Evolutionary conservation across 176 grass and related monocot genomes (phyloP).

Genomic region (Musa beccarii): DNA sequence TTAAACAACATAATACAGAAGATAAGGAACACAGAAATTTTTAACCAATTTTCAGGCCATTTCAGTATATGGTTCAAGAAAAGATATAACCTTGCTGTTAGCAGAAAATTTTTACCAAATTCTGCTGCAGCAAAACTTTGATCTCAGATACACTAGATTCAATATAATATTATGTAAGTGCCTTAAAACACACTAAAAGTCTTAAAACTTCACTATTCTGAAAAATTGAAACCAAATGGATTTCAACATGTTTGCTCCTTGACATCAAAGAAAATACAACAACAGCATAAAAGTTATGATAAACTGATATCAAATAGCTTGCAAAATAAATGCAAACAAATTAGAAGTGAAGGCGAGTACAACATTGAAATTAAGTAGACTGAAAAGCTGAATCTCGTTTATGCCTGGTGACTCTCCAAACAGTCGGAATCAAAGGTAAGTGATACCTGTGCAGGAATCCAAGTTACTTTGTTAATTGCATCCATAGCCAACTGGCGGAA

Average conservation of each 20-base stretch:
- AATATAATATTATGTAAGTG: background rate
- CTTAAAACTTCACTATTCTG: background rate
- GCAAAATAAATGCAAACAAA: background rate
- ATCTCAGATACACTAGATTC: too few relatives aligned
- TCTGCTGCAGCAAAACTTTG: too few relatives aligned
- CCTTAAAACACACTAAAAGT: background rate
- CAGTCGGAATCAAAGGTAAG: constrained; percentile 5
- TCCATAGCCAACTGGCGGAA: constrained; percentile 91
- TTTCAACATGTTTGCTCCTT: background rate
- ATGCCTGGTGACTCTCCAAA: background rate
- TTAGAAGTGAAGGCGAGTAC: background rate
- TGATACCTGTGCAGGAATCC: constrained; percentile 83
- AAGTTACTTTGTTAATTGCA: constrained; percentile 73
- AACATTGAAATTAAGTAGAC: background rate
- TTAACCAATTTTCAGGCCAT: background rate
- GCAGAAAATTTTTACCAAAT: background rate
- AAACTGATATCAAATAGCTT: background rate
- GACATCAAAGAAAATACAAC: background rate
- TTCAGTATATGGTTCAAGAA: background rate
- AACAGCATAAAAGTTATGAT: background rate
- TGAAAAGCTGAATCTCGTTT: background rate
- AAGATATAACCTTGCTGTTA: background rate
- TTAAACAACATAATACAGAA: background rate
- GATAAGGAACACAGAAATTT: background rate
- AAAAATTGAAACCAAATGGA: background rate